phyloP scores from a whole-genome alignment of 768 basidiomycete species.

The Exsudoporus frostii region DNA sequence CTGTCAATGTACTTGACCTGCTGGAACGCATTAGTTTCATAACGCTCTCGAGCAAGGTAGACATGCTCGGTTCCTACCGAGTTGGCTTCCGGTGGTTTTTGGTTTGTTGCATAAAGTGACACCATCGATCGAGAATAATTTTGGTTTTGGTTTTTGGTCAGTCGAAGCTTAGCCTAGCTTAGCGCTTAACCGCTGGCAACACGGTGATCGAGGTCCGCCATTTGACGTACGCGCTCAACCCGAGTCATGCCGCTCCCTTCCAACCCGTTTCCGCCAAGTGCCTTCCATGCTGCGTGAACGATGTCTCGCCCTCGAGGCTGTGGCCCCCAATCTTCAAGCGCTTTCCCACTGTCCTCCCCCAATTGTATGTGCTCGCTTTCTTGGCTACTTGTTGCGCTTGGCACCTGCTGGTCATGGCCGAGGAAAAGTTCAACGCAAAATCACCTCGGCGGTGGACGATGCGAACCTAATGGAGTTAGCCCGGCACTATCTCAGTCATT shows the following conservation, averaged over 20 bases:
- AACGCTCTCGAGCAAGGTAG: background rate
- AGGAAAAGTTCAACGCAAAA: constrained; percentile 1
- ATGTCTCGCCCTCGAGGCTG: background rate
- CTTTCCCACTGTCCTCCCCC: background rate
- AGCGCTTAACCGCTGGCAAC: too few relatives aligned
- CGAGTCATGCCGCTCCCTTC: too few relatives aligned
- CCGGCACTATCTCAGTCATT: background rate
- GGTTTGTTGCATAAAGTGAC: too few relatives aligned
- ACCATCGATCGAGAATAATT: too few relatives aligned
- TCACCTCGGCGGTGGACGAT: background rate
- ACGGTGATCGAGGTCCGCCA: too few relatives aligned
- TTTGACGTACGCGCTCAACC: too few relatives aligned
- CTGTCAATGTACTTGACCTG: background rate
- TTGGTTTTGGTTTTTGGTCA: too few relatives aligned
- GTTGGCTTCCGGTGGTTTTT: too few relatives aligned
- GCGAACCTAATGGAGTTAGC: background rate
- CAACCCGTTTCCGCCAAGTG: background rate
- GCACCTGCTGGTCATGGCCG: background rate
- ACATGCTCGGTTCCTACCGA: background rate
- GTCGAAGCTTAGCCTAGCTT: too few relatives aligned
- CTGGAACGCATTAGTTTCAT: background rate
- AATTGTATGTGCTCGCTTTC: background rate
- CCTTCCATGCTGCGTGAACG: background rate
- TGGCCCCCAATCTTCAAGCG: background rate
- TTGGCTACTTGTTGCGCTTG: background rate